Base-by-base conservation (phyloP, 192 early-diverging fungal genomes). In the Coemansia sp. region DNA sequence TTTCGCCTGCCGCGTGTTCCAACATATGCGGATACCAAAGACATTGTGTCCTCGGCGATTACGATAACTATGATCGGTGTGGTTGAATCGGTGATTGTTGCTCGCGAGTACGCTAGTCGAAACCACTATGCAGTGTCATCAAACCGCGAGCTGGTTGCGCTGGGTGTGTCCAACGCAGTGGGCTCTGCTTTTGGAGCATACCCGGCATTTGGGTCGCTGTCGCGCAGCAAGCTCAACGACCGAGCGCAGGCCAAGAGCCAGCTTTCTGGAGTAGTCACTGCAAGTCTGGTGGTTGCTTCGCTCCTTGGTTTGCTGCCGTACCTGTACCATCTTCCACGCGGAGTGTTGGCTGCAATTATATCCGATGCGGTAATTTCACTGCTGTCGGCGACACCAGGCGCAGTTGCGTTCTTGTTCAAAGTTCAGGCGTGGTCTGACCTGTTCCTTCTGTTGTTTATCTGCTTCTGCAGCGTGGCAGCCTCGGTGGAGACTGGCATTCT, bases 41-140 rank as follows among this genome's bases (percentile, higher is more conserved):
- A 85, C 61, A 72, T 95, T 37, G 76, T 95, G 60, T 84, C 94
- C 14, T 90, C 92, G 2, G 86, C 93, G 2, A 90, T 93, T 54
- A 83, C 97, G 17, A 95, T 97, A 56, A 90, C 97, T 39, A 88
- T 97, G 72, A 92, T 99, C 66, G 97, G 97, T 3, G 96, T 99
- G 69, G 96, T 99, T 21, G 97, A 99, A 79, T 93, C 93, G 21
- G 91, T 99, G 65, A 95, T 91, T 24, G 90, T 96, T 17, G 89
- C 94, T 4, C 94, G 97, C 67, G 93, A 93, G 24, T 98, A 95
- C 71, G 89, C 95, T 0, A 88, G 87, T 57, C 87, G 92, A 51
- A 91, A 96, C 82, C 92, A 95, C 75, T 97, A 98, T 66, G 79
- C 89, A 6, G 90, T 98, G 43, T 93, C 91, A 12, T 89, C 96